Conservation (phyloP, 2,329 filamentous ascomycete genomes). For the Fusarium veterinarium region DNA sequence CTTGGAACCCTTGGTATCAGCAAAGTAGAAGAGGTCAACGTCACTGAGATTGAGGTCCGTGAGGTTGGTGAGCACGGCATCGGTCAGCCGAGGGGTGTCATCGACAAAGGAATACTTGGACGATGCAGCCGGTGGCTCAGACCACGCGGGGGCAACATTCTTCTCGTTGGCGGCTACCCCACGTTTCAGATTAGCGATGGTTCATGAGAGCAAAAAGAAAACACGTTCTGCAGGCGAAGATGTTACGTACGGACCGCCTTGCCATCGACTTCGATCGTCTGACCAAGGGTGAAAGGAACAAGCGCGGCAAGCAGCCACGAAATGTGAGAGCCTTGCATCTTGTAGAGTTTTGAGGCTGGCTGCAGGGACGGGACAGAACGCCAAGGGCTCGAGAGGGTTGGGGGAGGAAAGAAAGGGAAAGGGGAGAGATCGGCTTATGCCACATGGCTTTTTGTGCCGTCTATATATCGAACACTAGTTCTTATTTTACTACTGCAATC, state of each 20-base stretch:
- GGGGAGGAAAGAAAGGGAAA: background rate
- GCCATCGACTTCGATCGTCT: slow-evolving; percentile 37
- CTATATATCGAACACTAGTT: slow-evolving; percentile 29
- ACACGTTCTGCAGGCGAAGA: background rate
- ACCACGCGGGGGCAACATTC: slow-evolving; percentile 42
- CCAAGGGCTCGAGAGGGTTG: slow-evolving; percentile 18
- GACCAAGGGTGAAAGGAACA: slow-evolving; percentile 23
- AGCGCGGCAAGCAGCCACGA: slow-evolving; percentile 32
- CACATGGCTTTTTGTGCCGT: slow-evolving; percentile 22
- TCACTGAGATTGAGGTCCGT: slow-evolving; percentile 46
- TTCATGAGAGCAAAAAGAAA: background rate
- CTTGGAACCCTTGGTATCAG: slow-evolving; percentile 9
- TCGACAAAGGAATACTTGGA: slow-evolving; percentile 18
- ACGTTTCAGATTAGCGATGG: slow-evolving; percentile 32
- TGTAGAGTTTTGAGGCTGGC: slow-evolving; percentile 4
- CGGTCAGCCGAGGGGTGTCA: slow-evolving; percentile 50
- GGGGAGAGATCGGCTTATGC: slow-evolving; percentile 15
- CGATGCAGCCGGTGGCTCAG: background rate
- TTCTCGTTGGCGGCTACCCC: slow-evolving; percentile 29
- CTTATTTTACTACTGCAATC: background rate
- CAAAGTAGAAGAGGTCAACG: slow-evolving; percentile 51
- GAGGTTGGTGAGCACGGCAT: slow-evolving; percentile 49
- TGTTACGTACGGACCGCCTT: slow-evolving; percentile 33
- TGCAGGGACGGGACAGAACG: slow-evolving; percentile 8
- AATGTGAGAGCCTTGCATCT: slow-evolving; percentile 21